These are phyloP conservation scores for Magnaporthiopsis rhizophila DNA, from an alignment of 2,329 filamentous ascomycete genomes.

Conservation along the genomic window DNA sequence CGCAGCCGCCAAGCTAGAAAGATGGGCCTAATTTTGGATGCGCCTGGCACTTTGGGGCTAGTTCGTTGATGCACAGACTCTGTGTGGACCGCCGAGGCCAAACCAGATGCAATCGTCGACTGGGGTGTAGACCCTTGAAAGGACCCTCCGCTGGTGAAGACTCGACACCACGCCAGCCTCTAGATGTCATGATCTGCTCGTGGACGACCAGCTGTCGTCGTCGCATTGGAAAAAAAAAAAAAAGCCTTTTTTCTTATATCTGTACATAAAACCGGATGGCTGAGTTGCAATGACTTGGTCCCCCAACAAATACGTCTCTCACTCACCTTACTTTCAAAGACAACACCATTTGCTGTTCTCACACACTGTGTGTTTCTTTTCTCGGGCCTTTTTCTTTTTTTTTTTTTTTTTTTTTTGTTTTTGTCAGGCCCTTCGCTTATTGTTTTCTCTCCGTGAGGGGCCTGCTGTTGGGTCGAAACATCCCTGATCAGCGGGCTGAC, in stretches of 20 bases:
- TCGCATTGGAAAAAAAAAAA: background rate
- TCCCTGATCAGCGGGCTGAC: constrained; percentile 5
- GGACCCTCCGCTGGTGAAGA: background rate
- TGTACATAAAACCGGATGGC: no score
- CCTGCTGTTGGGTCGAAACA: background rate
- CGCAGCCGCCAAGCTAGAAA: background rate
- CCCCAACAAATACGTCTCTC: no score
- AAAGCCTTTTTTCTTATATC: no score
- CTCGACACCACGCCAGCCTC: background rate
- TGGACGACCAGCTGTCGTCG: background rate
- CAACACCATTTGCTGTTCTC: no score
- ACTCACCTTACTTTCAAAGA: background rate
- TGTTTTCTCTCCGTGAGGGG: background rate
- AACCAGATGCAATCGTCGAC: background rate
- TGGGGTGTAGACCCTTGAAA: background rate
- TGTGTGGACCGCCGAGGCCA: background rate
- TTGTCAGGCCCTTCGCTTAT: background rate
- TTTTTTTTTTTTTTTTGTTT: background rate
- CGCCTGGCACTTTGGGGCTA: constrained; percentile 3
- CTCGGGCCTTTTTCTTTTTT: background rate
- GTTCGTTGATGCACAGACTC: constrained; percentile 1
- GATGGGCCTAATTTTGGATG: constrained; percentile 8
- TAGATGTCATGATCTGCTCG: background rate
- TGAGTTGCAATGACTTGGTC: background rate
- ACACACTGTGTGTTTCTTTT: background rate